Evolutionary conservation across 73 alveolate genomes (phyloP), one percentile per base, ranked within the genome.

Genomic region (Tetrahymena malaccensis): DNA sequence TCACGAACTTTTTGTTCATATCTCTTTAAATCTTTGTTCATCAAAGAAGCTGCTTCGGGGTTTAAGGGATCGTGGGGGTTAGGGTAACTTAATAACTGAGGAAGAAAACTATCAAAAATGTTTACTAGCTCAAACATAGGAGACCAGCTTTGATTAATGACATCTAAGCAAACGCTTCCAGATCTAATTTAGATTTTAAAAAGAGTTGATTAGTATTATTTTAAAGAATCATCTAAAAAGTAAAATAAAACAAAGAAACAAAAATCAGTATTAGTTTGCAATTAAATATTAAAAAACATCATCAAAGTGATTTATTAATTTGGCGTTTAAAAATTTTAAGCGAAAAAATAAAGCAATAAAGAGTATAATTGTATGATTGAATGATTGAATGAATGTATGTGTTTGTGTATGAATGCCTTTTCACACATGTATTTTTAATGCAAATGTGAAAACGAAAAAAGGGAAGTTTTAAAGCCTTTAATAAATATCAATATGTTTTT

Each of bases 51-150:
- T 37, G 99, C 99, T 43, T 99, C 99, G 21, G 98, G 97, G 95
- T 99, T 99, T 40, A 99, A 97, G 35, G 99, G 99, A 96, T 99
- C 99, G n/a, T 96, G 96, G 33, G 99, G 99, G 96, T 99, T 99
- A 25, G 99, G 99, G 96, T 99, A 98, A 84, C 98, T 97, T 55
- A 99, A 97, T 96, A 99, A 96, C 96, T 99, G 98, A 27, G 99
- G 99, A 25, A 99, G 96, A 94, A 99, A 98, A 34, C 96, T 98
- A 85, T 98, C 99, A 85, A 98, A 98, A 27, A 98, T 97, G 96
- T 99, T 99, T 85, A 94, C 96, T 85, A 99, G 97, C 85, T 98
- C 99, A 96, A 97, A 97, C 98, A 98, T 97, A 3, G 99, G 99
- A 33, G 99, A 98, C 99, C 99, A 99, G 56, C 99, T 98, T 94